phyloP scores from a whole-genome alignment of 1,284 basidiomycete species.

The Moesziomyces antarcticus region DNA sequence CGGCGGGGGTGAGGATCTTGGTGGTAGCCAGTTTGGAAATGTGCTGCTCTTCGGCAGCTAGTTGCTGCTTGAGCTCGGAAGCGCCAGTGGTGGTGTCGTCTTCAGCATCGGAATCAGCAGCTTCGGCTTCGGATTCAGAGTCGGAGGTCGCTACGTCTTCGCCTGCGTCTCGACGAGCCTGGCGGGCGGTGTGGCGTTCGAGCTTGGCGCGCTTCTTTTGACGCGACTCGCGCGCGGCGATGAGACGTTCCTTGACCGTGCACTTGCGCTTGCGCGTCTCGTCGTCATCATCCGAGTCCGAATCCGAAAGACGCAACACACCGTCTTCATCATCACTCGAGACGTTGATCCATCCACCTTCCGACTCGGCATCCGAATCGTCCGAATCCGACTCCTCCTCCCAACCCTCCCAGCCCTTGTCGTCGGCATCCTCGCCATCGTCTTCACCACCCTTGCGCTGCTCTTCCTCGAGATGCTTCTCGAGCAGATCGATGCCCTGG shows the following conservation, averaged over 20 bases:
- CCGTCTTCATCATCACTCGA: slow-evolving; percentile 78
- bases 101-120: slow-evolving; percentile 62
- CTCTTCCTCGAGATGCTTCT: slow-evolving; percentile 61
- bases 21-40: slow-evolving; percentile 74
- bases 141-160: slow-evolving; percentile 61
- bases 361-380: slow-evolving; percentile 74
- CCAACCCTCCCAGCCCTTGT: slow-evolving; percentile 89
- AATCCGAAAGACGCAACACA: slow-evolving; percentile 70
- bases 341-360: slow-evolving; percentile 82
- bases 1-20: slow-evolving; percentile 95
- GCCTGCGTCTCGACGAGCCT: slow-evolving; percentile 63
- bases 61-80: slow-evolving; percentile 15
- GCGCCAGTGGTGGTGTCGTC: slow-evolving; percentile 16
- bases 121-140: slow-evolving; percentile 56
- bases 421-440: slow-evolving; percentile 71
- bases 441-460: slow-evolving; percentile 67
- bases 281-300: slow-evolving; percentile 85
- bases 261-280: slow-evolving; percentile 52
- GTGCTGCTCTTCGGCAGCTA: slow-evolving; percentile 28
- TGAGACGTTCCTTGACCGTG: slow-evolving; percentile 41
- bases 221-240: slow-evolving; percentile 48
- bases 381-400: slow-evolving; percentile 82
- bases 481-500: slow-evolving; percentile 74
- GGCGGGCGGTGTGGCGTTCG: slow-evolving; percentile 55
- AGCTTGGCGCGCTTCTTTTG: slow-evolving; percentile 51